Percentiles rank a stretch among this genome's conserved stretches.
These are phyloP conservation scores for Sphagnum magellanicum DNA, from an alignment of 228 moss, liverwort and hornwort genomes.

Conservation along the genomic window DNA sequence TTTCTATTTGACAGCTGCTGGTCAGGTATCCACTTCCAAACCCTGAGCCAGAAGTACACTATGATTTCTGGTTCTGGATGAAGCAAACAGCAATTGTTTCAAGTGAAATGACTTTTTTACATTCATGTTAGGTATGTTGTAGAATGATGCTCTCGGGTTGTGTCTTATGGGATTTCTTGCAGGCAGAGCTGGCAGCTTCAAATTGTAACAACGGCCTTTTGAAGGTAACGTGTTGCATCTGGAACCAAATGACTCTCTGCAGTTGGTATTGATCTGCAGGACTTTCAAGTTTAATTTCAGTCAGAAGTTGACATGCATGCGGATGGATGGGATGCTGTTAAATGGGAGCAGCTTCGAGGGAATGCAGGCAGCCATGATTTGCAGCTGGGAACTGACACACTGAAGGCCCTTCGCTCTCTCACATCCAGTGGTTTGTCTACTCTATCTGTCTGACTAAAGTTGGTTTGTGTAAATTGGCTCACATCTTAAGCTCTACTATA, in stretches of 20 bases:
- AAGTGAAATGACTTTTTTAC: no score
- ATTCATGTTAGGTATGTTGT: no score
- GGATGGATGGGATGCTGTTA: not conserved
- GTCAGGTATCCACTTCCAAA: constrained; percentile 42
- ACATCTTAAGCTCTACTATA: no score
- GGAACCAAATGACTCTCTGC: not conserved
- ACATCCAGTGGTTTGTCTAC: constrained; percentile 63
- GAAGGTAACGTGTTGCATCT: constrained; percentile 39
- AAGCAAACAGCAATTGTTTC: no score
- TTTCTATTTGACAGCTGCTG: constrained; percentile 81
- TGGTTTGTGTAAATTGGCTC: not conserved
- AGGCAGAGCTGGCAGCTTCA: constrained; percentile 53
- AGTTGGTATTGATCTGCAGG: not conserved
- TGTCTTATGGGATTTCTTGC: constrained; percentile 8
- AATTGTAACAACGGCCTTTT: constrained; percentile 61
- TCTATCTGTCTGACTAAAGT: constrained; percentile 6
- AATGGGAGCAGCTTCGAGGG: constrained; percentile 60
- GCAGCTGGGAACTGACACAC: constrained; percentile 61
- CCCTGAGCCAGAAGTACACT: not conserved
- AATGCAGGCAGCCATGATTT: constrained; percentile 93
- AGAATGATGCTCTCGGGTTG: no score
- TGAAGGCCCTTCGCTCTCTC: constrained; percentile 60
- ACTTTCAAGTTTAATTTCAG: not conserved
- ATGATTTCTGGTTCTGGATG: not conserved
- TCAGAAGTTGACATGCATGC: not conserved